Percentiles rank a stretch among this genome's conserved stretches.
These are phyloP conservation scores for Pholiota conissans DNA, from an alignment of 768 basidiomycete genomes.

Conservation along the genomic window DNA sequence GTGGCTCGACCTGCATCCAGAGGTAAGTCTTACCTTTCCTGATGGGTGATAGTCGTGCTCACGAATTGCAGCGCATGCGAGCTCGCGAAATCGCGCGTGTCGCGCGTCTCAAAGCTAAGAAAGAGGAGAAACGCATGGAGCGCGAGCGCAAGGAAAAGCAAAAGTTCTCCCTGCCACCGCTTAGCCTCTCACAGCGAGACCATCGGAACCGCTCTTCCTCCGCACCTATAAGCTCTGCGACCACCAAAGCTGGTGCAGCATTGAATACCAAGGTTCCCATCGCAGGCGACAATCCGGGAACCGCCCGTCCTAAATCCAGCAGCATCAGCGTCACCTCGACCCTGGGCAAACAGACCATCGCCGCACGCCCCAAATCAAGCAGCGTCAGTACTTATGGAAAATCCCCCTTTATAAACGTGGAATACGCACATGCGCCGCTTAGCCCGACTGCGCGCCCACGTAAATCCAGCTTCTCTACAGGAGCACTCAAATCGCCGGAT, in stretches of 20 bases:
- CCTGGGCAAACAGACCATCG: too few relatives aligned
- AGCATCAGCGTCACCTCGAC: neutral
- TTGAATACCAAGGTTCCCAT: neutral
- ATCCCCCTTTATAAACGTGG: neutral
- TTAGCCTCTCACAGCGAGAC: constrained; percentile 10
- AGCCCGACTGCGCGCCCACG: constrained; percentile 4
- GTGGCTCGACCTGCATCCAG: constrained; percentile 25
- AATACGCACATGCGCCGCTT: neutral
- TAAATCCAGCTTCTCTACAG: constrained; percentile 16
- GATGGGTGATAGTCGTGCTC: neutral
- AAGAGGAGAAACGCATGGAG: constrained; percentile 17
- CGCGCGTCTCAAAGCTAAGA: constrained; percentile 15
- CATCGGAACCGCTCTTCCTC: neutral
- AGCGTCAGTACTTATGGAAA: neutral
- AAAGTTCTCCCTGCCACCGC: constrained; percentile 19
- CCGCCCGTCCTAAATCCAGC: neutral
- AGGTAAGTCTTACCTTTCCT: constrained; percentile 14
- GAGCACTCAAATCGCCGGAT: constrained; percentile 10
- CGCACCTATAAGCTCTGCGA: constrained; percentile 4
- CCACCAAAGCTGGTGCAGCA: neutral
- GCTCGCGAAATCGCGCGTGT: constrained; percentile 21
- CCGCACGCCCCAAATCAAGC: neutral
- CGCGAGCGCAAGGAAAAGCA: constrained; percentile 10
- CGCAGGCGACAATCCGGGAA: neutral
- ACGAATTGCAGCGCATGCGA: constrained; percentile 18